Evolutionary conservation across 352 stramenopile species (phyloP).

Genomic region (Phytophthora ohioensis): DNA sequence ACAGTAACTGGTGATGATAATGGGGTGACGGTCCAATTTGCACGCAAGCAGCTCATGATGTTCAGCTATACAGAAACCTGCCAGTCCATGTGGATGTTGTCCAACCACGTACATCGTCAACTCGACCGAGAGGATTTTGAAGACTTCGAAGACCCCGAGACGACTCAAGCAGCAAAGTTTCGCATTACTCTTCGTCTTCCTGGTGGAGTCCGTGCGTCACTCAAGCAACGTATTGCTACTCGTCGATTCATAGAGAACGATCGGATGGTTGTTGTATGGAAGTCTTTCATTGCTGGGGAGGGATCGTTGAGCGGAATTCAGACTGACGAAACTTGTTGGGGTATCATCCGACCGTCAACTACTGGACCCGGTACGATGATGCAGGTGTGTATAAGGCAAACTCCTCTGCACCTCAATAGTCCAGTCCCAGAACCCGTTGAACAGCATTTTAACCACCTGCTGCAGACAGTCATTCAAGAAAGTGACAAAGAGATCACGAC

Average conservation of each 20-base stretch:
- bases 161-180: background rate
- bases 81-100: background rate
- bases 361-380: background rate
- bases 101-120: constrained; percentile 1
- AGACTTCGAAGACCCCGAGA: constrained; percentile 1
- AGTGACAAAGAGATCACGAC: background rate
- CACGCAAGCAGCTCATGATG: background rate
- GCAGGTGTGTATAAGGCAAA: background rate
- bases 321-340: constrained; percentile 9
- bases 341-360: background rate
- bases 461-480: constrained; percentile 4
- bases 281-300: constrained; percentile 5
- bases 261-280: constrained; percentile 4
- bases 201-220: background rate
- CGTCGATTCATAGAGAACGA: constrained; percentile 3
- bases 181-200: background rate
- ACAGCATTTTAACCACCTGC: constrained; percentile 1
- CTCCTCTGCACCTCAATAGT: constrained; percentile 10
- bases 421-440: background rate
- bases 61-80: constrained; percentile 5
- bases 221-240: background rate
- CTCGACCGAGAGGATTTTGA: constrained; percentile 3
- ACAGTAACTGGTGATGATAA: background rate
- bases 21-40: background rate
- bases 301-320: constrained; percentile 4